phyloP scores from a whole-genome alignment of 768 basidiomycete species.

The Leucogyrophana mollusca region DNA sequence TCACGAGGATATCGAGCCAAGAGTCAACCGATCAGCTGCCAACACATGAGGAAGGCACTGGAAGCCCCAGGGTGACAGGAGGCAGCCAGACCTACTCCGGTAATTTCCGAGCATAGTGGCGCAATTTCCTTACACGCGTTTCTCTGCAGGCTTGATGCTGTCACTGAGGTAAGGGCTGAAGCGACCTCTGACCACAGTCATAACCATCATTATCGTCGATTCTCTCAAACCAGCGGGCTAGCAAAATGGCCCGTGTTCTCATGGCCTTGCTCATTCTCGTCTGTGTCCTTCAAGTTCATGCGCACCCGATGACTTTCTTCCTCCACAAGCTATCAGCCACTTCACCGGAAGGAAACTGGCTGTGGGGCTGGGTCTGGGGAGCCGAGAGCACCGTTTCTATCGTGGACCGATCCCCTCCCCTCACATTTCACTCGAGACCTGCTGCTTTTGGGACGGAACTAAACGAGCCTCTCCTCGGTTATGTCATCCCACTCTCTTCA shows the following conservation, averaged over 20 bases:
- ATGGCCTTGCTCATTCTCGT: conserved; percentile 6
- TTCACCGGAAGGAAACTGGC: conserved; percentile 46
- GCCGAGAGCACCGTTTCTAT: conserved; percentile 70
- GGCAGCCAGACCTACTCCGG: neutral
- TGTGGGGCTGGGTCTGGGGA: conserved; percentile 70
- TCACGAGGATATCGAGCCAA: too few relatives aligned
- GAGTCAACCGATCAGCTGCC: too few relatives aligned
- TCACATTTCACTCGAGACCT: conserved; percentile 68
- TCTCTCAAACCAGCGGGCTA: conserved; percentile 3
- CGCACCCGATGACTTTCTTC: conserved; percentile 5
- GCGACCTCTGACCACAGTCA: neutral
- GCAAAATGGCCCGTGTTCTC: conserved; percentile 14
- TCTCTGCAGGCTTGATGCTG: conserved; percentile 7
- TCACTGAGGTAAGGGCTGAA: neutral
- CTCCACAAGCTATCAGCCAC: conserved; percentile 41
- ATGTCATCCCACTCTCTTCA: conserved; percentile 68
- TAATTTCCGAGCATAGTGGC: conserved; percentile 17
- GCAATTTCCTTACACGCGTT: conserved; percentile 6
- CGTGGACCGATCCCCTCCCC: conserved; percentile 69
- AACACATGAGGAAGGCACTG: too few relatives aligned
- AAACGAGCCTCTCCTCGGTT: conserved; percentile 63
- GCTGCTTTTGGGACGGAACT: conserved; percentile 80
- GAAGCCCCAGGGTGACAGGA: too few relatives aligned
- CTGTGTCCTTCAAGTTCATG: conserved; percentile 6
- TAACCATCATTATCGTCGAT: neutral